These are phyloP conservation scores for Penstemon davidsonii DNA, from an alignment of 257 asterid genomes.

Conservation along the genomic window DNA sequence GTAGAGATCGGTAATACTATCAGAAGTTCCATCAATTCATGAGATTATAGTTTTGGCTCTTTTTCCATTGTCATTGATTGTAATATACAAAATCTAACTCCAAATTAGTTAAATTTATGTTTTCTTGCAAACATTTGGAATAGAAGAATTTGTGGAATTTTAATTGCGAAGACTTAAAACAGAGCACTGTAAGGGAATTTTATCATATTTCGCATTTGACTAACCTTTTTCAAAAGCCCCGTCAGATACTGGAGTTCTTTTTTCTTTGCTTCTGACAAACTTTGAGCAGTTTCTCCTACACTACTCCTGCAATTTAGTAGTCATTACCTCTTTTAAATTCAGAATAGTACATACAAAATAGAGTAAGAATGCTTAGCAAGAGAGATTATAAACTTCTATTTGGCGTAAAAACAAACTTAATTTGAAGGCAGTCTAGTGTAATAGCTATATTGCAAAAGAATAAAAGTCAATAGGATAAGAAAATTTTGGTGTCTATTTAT, in stretches of 20 bases:
- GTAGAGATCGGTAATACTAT: constrained; percentile 2
- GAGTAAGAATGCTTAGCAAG: constrained; percentile 23
- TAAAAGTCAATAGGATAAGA: neutral
- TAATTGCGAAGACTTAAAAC: neutral
- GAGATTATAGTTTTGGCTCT: constrained; percentile 1
- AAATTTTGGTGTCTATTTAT: constrained; percentile 9
- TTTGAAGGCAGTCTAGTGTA: neutral
- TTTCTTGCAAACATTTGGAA: constrained; percentile 13
- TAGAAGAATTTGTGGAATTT: constrained; percentile 11
- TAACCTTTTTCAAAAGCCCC: constrained; percentile 58
- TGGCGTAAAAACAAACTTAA: neutral
- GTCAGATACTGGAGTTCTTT: constrained; percentile 54
- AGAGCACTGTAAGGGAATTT: neutral
- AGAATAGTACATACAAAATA: constrained; percentile 2
- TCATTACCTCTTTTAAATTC: constrained; percentile 21
- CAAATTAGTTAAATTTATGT: constrained; percentile 6
- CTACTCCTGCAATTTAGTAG: constrained; percentile 57
- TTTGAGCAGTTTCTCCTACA: constrained; percentile 47
- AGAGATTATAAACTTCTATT: constrained; percentile 12
- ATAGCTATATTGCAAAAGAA: constrained; percentile 8
- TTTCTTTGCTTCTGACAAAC: constrained; percentile 51
- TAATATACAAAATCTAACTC: constrained; percentile 18
- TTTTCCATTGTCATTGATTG: constrained; percentile 6
- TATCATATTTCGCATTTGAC: constrained; percentile 21
- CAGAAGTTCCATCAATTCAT: constrained; percentile 13